Conservation (phyloP, 2,329 filamentous ascomycete species). For the Conoideocrella luteorostrata region DNA sequence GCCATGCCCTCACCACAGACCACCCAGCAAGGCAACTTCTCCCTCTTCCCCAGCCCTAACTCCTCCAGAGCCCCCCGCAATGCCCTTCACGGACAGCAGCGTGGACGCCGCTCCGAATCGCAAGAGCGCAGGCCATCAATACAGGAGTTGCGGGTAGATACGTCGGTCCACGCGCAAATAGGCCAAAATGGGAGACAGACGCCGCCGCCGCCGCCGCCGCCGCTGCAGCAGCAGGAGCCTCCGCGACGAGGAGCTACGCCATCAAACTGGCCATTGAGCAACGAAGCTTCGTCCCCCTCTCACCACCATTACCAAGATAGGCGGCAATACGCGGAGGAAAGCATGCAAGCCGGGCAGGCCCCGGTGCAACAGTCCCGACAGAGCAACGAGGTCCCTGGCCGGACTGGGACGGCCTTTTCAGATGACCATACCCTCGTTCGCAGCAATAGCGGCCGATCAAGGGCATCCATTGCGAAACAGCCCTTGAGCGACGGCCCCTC, state of each 20-base stretch:
- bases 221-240: conserved; percentile 4
- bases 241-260: not conserved
- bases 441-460: conserved; percentile 42
- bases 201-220: conserved; percentile 2
- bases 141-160: conserved; percentile 21
- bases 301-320: not conserved
- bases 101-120: conserved; percentile 30
- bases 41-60: conserved; percentile 49
- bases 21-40: conserved; percentile 30
- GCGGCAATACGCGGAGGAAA: not conserved
- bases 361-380: conserved; percentile 34
- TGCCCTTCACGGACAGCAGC: conserved; percentile 11
- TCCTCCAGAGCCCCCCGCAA: conserved; percentile 21
- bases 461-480: conserved; percentile 52
- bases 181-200: not conserved
- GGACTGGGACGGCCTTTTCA: conserved; percentile 45
- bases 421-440: conserved; percentile 44
- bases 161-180: conserved; percentile 11
- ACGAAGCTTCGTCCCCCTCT: not conserved
- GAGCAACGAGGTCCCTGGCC: conserved; percentile 34
- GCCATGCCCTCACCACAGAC: conserved; percentile 2
- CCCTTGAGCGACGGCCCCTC: conserved; percentile 33
- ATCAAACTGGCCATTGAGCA: conserved; percentile 8
- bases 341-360: conserved; percentile 14
- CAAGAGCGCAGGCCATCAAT: conserved; percentile 29